Conservation (phyloP, 345 rosid species). For the Hevea brasiliensis region DNA sequence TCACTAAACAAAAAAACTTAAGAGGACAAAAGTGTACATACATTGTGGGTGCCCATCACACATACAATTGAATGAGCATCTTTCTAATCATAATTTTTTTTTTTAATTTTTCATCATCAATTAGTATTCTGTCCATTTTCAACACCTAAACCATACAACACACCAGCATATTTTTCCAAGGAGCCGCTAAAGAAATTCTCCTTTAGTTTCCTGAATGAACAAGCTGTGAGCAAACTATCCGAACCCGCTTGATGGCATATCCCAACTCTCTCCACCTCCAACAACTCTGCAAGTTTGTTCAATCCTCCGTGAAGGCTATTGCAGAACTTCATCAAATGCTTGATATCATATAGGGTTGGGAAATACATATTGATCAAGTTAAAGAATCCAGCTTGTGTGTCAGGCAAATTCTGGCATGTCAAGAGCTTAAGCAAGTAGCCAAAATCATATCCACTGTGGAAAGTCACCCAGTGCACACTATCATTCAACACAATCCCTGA, state of each 20-base stretch:
- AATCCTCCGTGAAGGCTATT: constrained; percentile 75
- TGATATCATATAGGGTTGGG: constrained; percentile 63
- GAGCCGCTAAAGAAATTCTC: constrained; percentile 66
- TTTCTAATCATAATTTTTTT: constrained; percentile 11
- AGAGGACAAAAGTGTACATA: constrained; percentile 30
- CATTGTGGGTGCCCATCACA: constrained; percentile 18
- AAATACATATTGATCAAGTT: constrained; percentile 52
- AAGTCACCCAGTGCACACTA: constrained; percentile 71
- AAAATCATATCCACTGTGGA: constrained; percentile 79
- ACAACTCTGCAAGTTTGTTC: constrained; percentile 68
- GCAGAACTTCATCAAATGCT: constrained; percentile 71
- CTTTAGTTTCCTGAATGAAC: constrained; percentile 69
- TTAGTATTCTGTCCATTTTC: constrained; percentile 56
- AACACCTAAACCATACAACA: constrained; percentile 72
- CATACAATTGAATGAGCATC: constrained; percentile 14
- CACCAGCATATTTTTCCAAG: constrained; percentile 64
- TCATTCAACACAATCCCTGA: constrained; percentile 76
- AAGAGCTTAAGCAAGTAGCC: constrained; percentile 73
- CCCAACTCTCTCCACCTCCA: constrained; percentile 70
- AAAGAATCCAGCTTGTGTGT: constrained; percentile 49
- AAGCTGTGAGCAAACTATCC: constrained; percentile 75
- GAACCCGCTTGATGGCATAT: constrained; percentile 81
- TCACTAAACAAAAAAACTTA: constrained; percentile 24
- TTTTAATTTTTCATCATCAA: constrained; percentile 24
- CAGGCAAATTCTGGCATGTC: constrained; percentile 60